Evolutionary conservation across 2,329 filamentous ascomycete species (phyloP).

Genomic region (Neonectria punicea): DNA sequence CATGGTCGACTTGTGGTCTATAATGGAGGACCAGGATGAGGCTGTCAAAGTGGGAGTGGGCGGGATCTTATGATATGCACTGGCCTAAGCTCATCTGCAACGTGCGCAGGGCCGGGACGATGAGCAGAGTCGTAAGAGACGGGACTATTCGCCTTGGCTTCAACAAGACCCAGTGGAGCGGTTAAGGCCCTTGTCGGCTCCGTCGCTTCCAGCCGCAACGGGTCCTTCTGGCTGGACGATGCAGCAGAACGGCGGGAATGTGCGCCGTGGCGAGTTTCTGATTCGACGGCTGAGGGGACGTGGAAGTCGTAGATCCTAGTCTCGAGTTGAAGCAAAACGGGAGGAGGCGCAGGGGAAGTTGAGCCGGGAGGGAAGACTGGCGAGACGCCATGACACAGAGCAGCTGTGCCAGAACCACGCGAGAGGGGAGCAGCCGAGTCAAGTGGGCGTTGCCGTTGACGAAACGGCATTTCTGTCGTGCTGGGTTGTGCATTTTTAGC

Average conservation of each 20-base stretch:
- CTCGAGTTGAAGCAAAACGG: slow-evolving; percentile 3
- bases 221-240: slow-evolving; percentile 14
- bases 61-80: slow-evolving; percentile 25
- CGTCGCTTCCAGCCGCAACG: slow-evolving; percentile 15
- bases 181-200: slow-evolving; percentile 26
- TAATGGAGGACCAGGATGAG: slow-evolving; percentile 23
- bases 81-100: slow-evolving; percentile 17
- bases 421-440: slow-evolving; percentile 8
- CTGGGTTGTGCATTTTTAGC: slow-evolving; percentile 2
- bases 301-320: slow-evolving; percentile 18
- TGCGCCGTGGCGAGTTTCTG: slow-evolving; percentile 31
- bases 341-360: slow-evolving; percentile 12
- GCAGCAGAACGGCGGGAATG: slow-evolving; percentile 19
- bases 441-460: not conserved
- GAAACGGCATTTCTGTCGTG: slow-evolving; percentile 5
- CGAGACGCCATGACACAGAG: slow-evolving; percentile 23
- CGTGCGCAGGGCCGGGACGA: not conserved
- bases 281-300: slow-evolving; percentile 29
- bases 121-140: not conserved
- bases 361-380: slow-evolving; percentile 5
- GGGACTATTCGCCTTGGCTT: slow-evolving; percentile 2
- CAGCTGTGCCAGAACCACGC: slow-evolving; percentile 7
- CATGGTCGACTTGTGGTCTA: slow-evolving; percentile 24
- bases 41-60: slow-evolving; percentile 5
- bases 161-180: slow-evolving; percentile 24